phyloP scores from a whole-genome alignment of 805 yeast genomes.

The Starmerella bombi region DNA sequence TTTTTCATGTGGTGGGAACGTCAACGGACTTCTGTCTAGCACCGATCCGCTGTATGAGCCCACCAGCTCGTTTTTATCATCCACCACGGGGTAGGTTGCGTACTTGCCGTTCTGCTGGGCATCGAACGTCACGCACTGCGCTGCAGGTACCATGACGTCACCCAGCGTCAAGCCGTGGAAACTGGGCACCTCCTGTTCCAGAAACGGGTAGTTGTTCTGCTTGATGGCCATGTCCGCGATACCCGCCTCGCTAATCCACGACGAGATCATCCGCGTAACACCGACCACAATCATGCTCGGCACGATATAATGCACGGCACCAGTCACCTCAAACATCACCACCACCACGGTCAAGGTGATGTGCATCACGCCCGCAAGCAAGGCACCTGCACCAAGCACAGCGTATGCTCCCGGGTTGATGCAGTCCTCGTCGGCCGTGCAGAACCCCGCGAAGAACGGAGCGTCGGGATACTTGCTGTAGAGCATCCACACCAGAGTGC shows the following conservation, averaged over 20 bases:
- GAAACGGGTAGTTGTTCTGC: slow-evolving; percentile 75
- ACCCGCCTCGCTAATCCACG: slow-evolving; percentile 67
- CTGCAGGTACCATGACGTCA: slow-evolving; percentile 48
- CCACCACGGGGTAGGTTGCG: slow-evolving; percentile 30
- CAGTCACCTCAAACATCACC: slow-evolving; percentile 91
- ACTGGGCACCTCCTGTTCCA: slow-evolving; percentile 51
- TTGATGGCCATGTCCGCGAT: slow-evolving; percentile 91
- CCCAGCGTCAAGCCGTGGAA: slow-evolving; percentile 26
- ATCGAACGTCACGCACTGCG: slow-evolving; percentile 17
- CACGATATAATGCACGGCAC: slow-evolving; percentile 78
- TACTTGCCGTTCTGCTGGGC: slow-evolving; percentile 13
- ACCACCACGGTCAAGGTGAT: slow-evolving; percentile 86
- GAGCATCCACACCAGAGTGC: slow-evolving; percentile 49
- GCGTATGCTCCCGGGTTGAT: slow-evolving; percentile 93
- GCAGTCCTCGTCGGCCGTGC: slow-evolving; percentile 29
- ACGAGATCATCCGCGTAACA: slow-evolving; percentile 66
- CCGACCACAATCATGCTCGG: slow-evolving; percentile 97
- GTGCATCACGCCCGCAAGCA: slow-evolving; percentile 87
- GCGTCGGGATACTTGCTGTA: slow-evolving; percentile 32
- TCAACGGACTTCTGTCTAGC: slow-evolving; percentile 39
- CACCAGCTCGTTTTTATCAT: slow-evolving; percentile 21
- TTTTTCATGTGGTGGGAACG: slow-evolving; percentile 40
- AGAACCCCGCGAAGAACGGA: slow-evolving; percentile 23
- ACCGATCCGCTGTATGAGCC: slow-evolving; percentile 24
- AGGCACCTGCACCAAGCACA: slow-evolving; percentile 90